Conservation (phyloP, 2,329 filamentous ascomycete genomes). For the Pseudonectria foliicola region DNA sequence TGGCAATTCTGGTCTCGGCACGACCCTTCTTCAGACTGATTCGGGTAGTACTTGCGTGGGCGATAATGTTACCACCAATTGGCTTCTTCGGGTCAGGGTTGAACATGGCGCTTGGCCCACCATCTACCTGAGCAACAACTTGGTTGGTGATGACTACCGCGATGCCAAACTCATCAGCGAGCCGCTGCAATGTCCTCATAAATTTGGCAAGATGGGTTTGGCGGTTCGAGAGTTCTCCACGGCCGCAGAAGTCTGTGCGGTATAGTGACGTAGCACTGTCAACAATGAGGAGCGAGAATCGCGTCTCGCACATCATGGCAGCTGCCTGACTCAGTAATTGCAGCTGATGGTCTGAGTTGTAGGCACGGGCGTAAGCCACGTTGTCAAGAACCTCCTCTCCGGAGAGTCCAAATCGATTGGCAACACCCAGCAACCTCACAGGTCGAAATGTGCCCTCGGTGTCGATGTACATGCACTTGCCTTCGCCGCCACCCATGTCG, state of each 20-base stretch:
- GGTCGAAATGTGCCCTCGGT: conserved; percentile 97
- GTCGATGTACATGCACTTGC: conserved; percentile 97
- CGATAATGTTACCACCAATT: conserved; percentile 97
- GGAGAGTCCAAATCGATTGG: conserved; percentile 87
- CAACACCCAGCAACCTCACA: conserved; percentile 82
- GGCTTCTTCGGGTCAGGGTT: conserved; percentile 99
- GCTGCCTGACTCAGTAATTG: conserved; percentile 91
- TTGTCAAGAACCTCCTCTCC: conserved; percentile 98
- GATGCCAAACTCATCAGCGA: conserved; percentile 83
- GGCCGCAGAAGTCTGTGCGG: conserved; percentile 92
- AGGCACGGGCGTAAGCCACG: conserved; percentile 93
- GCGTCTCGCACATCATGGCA: conserved; percentile 98
- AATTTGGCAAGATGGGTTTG: conserved; percentile 87
- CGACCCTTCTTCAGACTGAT: conserved; percentile 93
- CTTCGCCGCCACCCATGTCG: conserved; percentile 97
- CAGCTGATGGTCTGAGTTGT: conserved; percentile 97
- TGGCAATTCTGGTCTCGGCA: conserved; percentile 92
- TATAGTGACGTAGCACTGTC: conserved; percentile 95
- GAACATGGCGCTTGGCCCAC: conserved; percentile 94
- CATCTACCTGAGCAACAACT: conserved; percentile 96
- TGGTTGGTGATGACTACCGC: conserved; percentile 98
- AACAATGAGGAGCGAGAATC: conserved; percentile 91
- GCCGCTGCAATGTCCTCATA: conserved; percentile 73
- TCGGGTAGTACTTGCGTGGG: conserved; percentile 91
- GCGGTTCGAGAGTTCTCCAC: conserved; percentile 89